These are phyloP conservation scores for Chlorella ohadii DNA, from an alignment of 139 green algal species.

Conservation along the genomic window DNA sequence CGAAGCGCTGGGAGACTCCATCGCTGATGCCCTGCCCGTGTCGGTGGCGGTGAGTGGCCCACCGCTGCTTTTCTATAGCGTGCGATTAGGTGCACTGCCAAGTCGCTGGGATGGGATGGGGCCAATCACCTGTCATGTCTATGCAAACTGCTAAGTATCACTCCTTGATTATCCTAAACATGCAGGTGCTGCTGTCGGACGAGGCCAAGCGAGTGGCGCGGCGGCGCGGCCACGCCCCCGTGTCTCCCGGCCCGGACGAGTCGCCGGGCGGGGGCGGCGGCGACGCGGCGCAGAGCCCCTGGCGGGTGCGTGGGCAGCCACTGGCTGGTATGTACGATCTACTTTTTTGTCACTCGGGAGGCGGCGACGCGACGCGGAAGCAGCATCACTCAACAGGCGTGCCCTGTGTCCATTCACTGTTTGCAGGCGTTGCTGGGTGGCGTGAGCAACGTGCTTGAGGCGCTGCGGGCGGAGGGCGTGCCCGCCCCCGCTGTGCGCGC, in stretches of 20 bases:
- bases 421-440: slow-evolving; percentile 54
- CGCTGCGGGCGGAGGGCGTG: slow-evolving; percentile 48
- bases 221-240: not conserved
- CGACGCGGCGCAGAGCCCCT: not conserved
- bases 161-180: too few species aligned
- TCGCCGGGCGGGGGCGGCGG: not conserved
- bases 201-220: slow-evolving; percentile 58
- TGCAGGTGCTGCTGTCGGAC: slow-evolving; percentile 52
- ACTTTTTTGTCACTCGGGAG: too few species aligned
- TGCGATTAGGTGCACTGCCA: too few species aligned
- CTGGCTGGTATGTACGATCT: too few species aligned
- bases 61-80: not conserved
- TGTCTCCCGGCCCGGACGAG: not conserved
- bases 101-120: too few species aligned
- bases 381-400: too few species aligned
- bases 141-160: too few species aligned
- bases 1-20: slow-evolving; percentile 36
- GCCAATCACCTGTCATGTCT: too few species aligned
- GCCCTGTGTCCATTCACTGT: too few species aligned
- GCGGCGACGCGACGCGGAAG: too few species aligned
- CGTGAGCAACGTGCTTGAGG: slow-evolving; percentile 58
- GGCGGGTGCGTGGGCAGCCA: not conserved
- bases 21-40: slow-evolving; percentile 58
- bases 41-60: slow-evolving; percentile 26
- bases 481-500: slow-evolving; percentile 49